Conservation (phyloP, 2,329 filamentous ascomycete genomes). For the Ascochyta viciae-villosae region DNA sequence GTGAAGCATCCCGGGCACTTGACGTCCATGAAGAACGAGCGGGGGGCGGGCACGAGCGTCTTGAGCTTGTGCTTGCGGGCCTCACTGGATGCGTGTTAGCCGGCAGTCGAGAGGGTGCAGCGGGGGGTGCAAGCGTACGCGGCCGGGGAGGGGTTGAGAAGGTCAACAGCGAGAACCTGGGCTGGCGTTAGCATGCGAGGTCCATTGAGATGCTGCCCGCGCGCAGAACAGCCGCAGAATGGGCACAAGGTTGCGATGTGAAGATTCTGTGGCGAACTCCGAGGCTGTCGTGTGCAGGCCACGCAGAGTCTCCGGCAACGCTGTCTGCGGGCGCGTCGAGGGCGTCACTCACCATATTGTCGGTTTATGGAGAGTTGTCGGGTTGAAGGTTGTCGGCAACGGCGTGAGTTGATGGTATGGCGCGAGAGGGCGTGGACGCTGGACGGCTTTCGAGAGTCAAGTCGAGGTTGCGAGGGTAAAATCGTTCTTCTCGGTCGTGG, state of each 20-base stretch:
- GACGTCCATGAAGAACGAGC: conserved; percentile 99
- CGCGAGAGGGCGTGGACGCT: conserved; percentile 44
- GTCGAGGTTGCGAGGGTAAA: background rate
- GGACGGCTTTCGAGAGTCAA: conserved; percentile 35
- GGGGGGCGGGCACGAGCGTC: conserved; percentile 93
- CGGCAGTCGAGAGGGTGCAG: conserved; percentile 19
- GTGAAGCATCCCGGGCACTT: conserved; percentile 99
- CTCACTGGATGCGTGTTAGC: conserved; percentile 63
- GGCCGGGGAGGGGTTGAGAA: conserved; percentile 97
- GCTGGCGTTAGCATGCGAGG: conserved; percentile 19
- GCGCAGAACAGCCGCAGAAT: conserved; percentile 18
- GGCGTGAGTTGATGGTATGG: conserved; percentile 45
- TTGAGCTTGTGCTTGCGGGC: conserved; percentile 99
- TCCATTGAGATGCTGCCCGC: conserved; percentile 21
- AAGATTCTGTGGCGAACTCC: conserved; percentile 40
- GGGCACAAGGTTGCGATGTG: conserved; percentile 23
- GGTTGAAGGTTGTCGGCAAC: conserved; percentile 35
- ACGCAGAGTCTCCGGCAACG: conserved; percentile 19
- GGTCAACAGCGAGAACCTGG: conserved; percentile 99
- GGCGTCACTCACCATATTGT: conserved; percentile 50
- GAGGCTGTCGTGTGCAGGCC: conserved; percentile 43
- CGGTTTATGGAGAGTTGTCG: conserved; percentile 43
- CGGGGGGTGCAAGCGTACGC: conserved; percentile 54
- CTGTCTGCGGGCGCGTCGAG: conserved; percentile 19
- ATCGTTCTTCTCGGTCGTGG: background rate